Base-by-base conservation (phyloP, 345 rosid species). In the Reutealis trisperma region DNA sequence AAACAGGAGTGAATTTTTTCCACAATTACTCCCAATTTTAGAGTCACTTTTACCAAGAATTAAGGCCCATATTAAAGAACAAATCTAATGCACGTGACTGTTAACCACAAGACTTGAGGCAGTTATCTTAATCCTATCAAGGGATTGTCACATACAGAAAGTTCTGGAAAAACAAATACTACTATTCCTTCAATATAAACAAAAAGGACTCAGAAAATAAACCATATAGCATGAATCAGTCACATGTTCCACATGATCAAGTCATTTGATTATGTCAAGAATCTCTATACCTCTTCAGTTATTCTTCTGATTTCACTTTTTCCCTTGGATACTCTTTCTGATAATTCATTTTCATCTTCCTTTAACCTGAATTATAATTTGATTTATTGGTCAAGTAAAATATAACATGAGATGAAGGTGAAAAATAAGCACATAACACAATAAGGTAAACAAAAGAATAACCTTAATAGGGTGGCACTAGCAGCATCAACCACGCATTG, bases 391-490 rank as follows among this genome's bases (percentile, higher is more conserved):
- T 75, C 49, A 71, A 81, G 61, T 63, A 11, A 78, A 58, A 55
- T 58, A 69, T 49, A 69, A 15, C 71, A 66, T 60, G 32, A 77
- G 24, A 62, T 14, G 21, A 80, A 52, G 70, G 61, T 19, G 18
- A 77, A 24, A 78, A 57, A 74, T 27, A 61, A 76, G 47, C 25
- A 64, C 41, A 75, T 51, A 72, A 63, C 71, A 64, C 13, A 64
- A 74, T 18, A 34, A 62, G 73, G 64, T 25, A 21, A 55, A 77
- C 58, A 51, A 71, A 58, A 64, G 70, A 24, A 64, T 51, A 71
- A 96, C 99, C 97, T 90, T 78, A 74, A 71, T 63, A 90, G 85
- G 27, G 79, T 68, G 72, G 85, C 76, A 69, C 87, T 86, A 77
- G 86, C 88, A 34, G 73, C 84, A 80, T 88, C 90, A 82, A 93